Base-by-base conservation (phyloP, 192 early-diverging fungal genomes). In the Phlyctochytrium bullatum region DNA sequence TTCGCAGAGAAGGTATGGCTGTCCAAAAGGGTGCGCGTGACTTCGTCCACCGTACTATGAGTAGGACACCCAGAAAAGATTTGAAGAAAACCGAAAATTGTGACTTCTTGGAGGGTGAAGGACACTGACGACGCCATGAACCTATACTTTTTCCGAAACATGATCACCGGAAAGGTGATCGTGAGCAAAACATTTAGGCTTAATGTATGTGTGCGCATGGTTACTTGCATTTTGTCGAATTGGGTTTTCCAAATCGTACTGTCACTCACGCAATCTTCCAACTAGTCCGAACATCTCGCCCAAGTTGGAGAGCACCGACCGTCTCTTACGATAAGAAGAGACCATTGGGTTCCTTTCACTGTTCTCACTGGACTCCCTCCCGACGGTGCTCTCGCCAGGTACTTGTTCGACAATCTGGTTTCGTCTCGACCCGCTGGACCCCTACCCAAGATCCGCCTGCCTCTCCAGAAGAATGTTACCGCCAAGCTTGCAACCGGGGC, bases 291-390 rank as follows among this genome's bases (percentile, higher is more conserved):
- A 20, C 52, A 76, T 34, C 72, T 80, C 25, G 53, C 30, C 17
- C 81, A 83, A 64, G 78, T 81, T 52, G 73, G 78, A 23, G 73
- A 81, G 51, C 69, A 81, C 65, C 72, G 77, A 17, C 58, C 64
- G 10, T 57, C 51, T 34, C 34, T 61, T 20, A 68, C 68, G 54
- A 61, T 79, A 35, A 71, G 82, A 17, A 47, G 50, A n/a, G 82
- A 83, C 67, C 82, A 81, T 69, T 79, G 78, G 77, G 76, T 78
- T 23, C 82, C 82, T 32, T 83, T 83, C 62, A 67, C 73, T 24
- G 77, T 83, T 14, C 59, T 81, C 14, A 76, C 77, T 0, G 73
- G 76, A 33, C 6, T 76, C 30, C 56, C 61, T 36, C 24, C 62
- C 2, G 56, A 34, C 3, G 29, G 27, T 14, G 35, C 52, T 6